Evolutionary conservation across 805 yeast genomes (phyloP).

Genomic region (Yamadazyma philogaea): DNA sequence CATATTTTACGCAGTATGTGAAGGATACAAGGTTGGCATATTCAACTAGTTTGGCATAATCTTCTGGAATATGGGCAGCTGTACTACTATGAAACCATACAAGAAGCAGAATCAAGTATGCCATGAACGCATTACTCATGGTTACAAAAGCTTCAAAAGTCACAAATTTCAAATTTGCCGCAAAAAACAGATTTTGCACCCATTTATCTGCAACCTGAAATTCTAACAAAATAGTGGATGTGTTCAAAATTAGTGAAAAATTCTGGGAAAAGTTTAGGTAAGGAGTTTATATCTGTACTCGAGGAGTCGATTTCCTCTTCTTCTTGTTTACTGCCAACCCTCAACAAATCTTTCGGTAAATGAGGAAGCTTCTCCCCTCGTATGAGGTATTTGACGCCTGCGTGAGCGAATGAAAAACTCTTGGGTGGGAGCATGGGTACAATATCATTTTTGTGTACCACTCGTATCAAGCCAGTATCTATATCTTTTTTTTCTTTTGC

Average conservation of each 20-base stretch:
- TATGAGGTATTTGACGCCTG: constrained; percentile 52
- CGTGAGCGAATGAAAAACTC: constrained; percentile 29
- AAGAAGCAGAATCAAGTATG: not conserved
- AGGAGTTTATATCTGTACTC: not conserved
- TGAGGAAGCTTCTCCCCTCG: constrained; percentile 40
- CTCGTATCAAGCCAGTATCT: constrained; percentile 48
- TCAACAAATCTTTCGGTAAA: constrained; percentile 16
- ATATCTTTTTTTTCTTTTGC: constrained; percentile 24
- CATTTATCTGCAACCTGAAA: constrained; percentile 26
- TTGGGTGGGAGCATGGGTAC: constrained; percentile 61
- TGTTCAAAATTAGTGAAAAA: constrained; percentile 17
- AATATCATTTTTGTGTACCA: constrained; percentile 55
- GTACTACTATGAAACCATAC: not conserved
- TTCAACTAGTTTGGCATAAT: constrained; percentile 23
- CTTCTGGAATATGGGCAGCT: constrained; percentile 2
- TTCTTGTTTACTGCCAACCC: constrained; percentile 11
- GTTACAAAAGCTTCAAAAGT: not conserved
- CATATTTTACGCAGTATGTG: constrained; percentile 36
- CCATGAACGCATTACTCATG: not conserved
- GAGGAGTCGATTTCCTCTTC: not conserved
- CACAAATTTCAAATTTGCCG: not conserved
- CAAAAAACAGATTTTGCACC: not conserved
- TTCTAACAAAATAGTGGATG: constrained; percentile 27
- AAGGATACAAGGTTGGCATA: constrained; percentile 35
- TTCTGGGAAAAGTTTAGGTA: constrained; percentile 2